Conservation (phyloP, 352 stramenopile species). For the Phytopythium cucurbitacearum region DNA sequence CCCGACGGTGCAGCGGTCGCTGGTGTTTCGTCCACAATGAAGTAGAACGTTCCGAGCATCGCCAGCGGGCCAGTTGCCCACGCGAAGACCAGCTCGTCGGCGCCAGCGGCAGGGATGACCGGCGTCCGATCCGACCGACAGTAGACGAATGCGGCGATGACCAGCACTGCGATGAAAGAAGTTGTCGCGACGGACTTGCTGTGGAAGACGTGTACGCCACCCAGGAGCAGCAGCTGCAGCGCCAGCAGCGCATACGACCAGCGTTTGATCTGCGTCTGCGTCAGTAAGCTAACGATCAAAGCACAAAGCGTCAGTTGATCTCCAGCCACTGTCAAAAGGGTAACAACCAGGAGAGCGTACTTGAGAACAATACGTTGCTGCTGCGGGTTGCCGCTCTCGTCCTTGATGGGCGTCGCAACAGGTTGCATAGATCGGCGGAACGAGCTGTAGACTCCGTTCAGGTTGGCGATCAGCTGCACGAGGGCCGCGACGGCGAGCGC, state of each 20-base stretch:
- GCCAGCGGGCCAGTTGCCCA: slow-evolving; percentile 43
- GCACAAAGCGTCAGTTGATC: slow-evolving; percentile 1
- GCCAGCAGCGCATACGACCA: slow-evolving; percentile 63
- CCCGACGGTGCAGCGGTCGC: slow-evolving; percentile 21
- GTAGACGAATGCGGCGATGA: slow-evolving; percentile 55
- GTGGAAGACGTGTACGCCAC: slow-evolving; percentile 29
- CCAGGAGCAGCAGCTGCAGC: slow-evolving; percentile 36
- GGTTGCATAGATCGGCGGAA: slow-evolving; percentile 58
- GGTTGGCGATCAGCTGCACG: slow-evolving; percentile 64
- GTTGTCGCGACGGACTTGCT: slow-evolving; percentile 31
- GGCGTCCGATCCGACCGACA: slow-evolving; percentile 19
- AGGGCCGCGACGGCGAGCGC: slow-evolving; percentile 44
- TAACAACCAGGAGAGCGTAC: slow-evolving; percentile 13
- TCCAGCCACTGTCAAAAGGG: neutral
- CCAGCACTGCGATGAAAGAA: slow-evolving; percentile 8
- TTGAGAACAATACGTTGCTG: slow-evolving; percentile 62
- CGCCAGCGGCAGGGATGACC: neutral
- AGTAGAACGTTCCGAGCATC: slow-evolving; percentile 49
- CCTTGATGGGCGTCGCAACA: neutral
- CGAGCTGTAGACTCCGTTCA: slow-evolving; percentile 68
- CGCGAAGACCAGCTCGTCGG: slow-evolving; percentile 43
- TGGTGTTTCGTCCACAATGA: slow-evolving; percentile 31
- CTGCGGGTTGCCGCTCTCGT: slow-evolving; percentile 12
- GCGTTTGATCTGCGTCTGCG: slow-evolving; percentile 61
- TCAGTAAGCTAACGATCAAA: slow-evolving; percentile 39